Evolutionary conservation across 2,329 filamentous ascomycete genomes (phyloP).

Genomic region (Aurifilum marmelostoma): DNA sequence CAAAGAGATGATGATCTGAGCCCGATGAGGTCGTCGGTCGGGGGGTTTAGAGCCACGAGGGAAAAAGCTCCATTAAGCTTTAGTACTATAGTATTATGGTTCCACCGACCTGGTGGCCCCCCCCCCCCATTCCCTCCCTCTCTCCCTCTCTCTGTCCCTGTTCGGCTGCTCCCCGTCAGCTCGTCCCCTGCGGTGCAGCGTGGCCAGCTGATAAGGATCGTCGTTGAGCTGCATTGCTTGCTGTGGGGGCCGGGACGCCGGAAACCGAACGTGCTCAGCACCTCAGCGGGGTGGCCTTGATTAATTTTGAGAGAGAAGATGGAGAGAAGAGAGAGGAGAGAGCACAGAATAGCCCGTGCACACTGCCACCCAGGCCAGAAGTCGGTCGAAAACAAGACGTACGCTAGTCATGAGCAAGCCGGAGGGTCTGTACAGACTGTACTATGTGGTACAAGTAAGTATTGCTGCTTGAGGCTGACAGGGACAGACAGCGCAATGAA

Average conservation of each 20-base stretch:
- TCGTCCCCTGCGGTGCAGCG: not conserved
- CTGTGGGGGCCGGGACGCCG: conserved; percentile 4
- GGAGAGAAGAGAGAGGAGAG: too few species aligned
- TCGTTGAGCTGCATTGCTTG: not conserved
- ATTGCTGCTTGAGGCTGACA: not conserved
- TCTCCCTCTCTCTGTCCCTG: not conserved
- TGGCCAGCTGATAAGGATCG: conserved; percentile 6
- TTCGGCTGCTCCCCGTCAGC: not conserved
- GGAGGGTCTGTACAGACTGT: not conserved
- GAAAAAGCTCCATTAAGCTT: not conserved
- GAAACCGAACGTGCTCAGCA: not conserved
- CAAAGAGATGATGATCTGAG: conserved; percentile 10
- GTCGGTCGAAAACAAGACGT: not conserved
- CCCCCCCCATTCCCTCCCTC: not conserved
- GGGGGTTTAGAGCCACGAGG: conserved; percentile 4
- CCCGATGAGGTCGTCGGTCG: not conserved
- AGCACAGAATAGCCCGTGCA: not conserved
- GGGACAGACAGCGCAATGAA: too few species aligned
- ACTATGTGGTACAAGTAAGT: too few species aligned
- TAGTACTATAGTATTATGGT: not conserved
- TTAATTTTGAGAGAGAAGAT: not conserved
- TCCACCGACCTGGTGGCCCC: not conserved
- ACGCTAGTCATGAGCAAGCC: not conserved
- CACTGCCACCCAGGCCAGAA: not conserved
- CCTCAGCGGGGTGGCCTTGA: not conserved